Conservation (phyloP, 352 stramenopile genomes). For the Phytophthora brassicae region DNA sequence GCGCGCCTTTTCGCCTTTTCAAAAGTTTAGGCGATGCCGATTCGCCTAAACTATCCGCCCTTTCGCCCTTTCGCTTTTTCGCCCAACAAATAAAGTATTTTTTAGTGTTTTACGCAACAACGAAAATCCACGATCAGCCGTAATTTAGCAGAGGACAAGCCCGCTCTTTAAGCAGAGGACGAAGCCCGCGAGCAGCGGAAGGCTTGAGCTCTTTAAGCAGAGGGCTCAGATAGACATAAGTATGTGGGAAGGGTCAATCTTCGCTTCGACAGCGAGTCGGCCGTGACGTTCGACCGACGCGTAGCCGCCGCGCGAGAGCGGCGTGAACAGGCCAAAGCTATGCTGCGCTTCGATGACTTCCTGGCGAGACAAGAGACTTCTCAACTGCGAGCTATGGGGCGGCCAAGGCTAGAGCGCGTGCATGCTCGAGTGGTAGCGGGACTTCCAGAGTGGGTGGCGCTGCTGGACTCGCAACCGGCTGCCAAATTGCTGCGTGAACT, state of each 20-base stretch:
- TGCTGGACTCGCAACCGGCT: constrained; percentile 65
- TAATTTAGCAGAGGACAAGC: no score
- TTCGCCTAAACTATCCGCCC: no score
- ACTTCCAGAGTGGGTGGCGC: constrained; percentile 54
- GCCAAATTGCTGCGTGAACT: constrained; percentile 73
- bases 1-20: no score
- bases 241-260: constrained; percentile 91
- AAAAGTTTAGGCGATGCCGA: no score
- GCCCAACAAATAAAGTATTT: no score
- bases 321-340: constrained; percentile 80
- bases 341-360: constrained; percentile 92
- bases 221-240: constrained; percentile 85
- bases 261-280: constrained; percentile 84
- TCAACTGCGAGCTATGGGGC: constrained; percentile 78
- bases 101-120: no score
- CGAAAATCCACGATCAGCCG: no score
- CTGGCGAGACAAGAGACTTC: constrained; percentile 74
- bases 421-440: constrained; percentile 86
- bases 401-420: constrained; percentile 78
- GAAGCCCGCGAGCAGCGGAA: no score
- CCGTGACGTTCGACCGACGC: constrained; percentile 69
- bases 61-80: no score
- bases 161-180: no score
- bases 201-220: no score
- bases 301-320: constrained; percentile 62